phyloP scores from a whole-genome alignment of 1,139 yeast species.

The Arxiozyma slooffiae region DNA sequence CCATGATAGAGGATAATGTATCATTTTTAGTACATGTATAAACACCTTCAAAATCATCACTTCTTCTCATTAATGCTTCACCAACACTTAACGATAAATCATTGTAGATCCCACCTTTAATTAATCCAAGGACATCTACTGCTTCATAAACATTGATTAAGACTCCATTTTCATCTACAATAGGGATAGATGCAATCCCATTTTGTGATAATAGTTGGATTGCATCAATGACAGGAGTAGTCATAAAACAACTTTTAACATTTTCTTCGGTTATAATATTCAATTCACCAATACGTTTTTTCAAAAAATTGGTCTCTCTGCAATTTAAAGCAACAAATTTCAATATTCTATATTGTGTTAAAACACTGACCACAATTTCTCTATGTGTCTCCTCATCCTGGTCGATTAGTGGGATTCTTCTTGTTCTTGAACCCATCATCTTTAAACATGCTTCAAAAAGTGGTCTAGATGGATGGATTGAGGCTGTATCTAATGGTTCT shows the following conservation, averaged over 20 bases:
- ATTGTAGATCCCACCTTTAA: conserved; percentile 89
- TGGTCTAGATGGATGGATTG: conserved; percentile 86
- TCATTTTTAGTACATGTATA: conserved; percentile 89
- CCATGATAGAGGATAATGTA: conserved; percentile 82
- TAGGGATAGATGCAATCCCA: conserved; percentile 86
- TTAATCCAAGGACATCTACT: conserved; percentile 83
- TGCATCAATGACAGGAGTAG: conserved; percentile 89
- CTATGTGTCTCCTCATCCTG: conserved; percentile 87
- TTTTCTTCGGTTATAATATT: conserved; percentile 52
- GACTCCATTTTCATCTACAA: conserved; percentile 66
- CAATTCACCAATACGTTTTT: conserved; percentile 64
- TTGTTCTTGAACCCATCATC: conserved; percentile 82
- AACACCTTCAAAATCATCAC: conserved; percentile 96
- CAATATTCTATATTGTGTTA: conserved; percentile 91
- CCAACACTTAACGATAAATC: conserved; percentile 90
- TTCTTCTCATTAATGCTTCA: conserved; percentile 87
- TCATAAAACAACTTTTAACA: conserved; percentile 75
- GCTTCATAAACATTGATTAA: conserved; percentile 91
- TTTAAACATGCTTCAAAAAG: conserved; percentile 88
- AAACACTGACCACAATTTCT: conserved; percentile 88
- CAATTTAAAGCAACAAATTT: conserved; percentile 95
- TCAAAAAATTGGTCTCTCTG: conserved; percentile 80
- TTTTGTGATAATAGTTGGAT: conserved; percentile 71
- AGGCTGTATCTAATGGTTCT: conserved; percentile 75
- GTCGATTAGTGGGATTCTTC: conserved; percentile 91